Evolutionary conservation across 768 basidiomycete genomes (phyloP).

Genomic region (Tricholoma bakamatsutake): DNA sequence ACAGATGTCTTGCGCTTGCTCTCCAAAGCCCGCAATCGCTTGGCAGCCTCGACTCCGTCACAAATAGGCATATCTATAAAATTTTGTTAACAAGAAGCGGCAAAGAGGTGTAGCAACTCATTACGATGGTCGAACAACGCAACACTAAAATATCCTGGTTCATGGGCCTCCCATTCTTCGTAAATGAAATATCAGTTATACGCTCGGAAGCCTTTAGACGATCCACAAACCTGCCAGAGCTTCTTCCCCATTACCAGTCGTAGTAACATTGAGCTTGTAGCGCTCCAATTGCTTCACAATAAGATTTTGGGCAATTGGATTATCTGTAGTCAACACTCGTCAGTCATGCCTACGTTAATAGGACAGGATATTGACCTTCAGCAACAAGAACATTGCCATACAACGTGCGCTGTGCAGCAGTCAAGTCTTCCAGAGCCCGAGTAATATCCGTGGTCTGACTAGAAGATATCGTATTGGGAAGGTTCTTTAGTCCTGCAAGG

Average conservation of each 20-base stretch:
- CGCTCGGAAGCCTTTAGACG: not conserved
- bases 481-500: constrained; percentile 53
- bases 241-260: constrained; percentile 64
- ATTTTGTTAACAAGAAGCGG: not conserved
- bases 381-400: constrained; percentile 67
- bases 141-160: constrained; percentile 62
- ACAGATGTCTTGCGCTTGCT: constrained; percentile 44
- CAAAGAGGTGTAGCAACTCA: constrained; percentile 14
- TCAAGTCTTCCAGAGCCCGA: constrained; percentile 41
- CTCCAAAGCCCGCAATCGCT: constrained; percentile 55
- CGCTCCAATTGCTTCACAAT: constrained; percentile 63
- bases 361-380: constrained; percentile 42
- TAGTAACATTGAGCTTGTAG: constrained; percentile 51
- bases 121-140: constrained; percentile 74
- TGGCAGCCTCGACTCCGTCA: constrained; percentile 71
- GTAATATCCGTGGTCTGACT: constrained; percentile 30
- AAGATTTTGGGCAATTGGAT: constrained; percentile 63
- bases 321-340: constrained; percentile 37
- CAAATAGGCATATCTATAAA: constrained; percentile 71
- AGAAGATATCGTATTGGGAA: constrained; percentile 38
- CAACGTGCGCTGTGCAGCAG: constrained; percentile 45
- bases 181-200: not conserved
- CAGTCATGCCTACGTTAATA: not conserved
- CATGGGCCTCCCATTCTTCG: constrained; percentile 62
- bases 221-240: constrained; percentile 43